Conservation (phyloP, 257 asterid species). For the Leptodermis oblonga region DNA sequence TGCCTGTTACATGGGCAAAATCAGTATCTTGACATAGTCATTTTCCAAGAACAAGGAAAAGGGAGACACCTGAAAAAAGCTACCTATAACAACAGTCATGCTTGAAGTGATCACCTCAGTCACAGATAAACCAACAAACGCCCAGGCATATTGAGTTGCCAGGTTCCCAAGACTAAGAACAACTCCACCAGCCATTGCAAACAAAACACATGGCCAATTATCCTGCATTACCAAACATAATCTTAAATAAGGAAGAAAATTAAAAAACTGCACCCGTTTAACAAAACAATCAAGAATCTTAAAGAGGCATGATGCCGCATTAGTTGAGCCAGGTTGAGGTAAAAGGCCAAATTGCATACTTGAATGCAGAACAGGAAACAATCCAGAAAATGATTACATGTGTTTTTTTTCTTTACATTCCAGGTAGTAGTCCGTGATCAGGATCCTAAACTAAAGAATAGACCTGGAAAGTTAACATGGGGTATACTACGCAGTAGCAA, state of each 20-base stretch:
- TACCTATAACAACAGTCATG: slow-evolving; percentile 92
- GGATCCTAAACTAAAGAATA: background rate
- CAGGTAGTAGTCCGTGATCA: background rate
- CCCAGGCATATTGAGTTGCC: slow-evolving; percentile 95
- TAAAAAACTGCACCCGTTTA: background rate
- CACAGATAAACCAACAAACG: slow-evolving; percentile 87
- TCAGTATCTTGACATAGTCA: background rate
- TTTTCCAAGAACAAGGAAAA: background rate
- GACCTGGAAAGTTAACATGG: background rate
- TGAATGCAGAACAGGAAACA: background rate
- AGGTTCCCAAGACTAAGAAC: slow-evolving; percentile 86
- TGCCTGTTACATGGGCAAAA: slow-evolving; percentile 41
- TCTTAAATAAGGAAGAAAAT: background rate
- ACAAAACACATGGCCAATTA: slow-evolving; percentile 73
- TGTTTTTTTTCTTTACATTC: background rate
- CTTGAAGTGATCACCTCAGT: slow-evolving; percentile 84
- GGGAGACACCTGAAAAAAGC: slow-evolving; percentile 10
- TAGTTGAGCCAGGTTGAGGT: background rate
- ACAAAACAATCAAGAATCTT: background rate
- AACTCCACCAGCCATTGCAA: slow-evolving; percentile 90
- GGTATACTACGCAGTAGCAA: background rate
- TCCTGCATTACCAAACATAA: slow-evolving; percentile 43
- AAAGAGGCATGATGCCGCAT: too few relatives aligned
- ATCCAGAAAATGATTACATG: background rate
- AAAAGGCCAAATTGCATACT: background rate